Evolutionary conservation across 129 eudicot genomes (phyloP).

Genomic region (Scalesia atractyloides): DNA sequence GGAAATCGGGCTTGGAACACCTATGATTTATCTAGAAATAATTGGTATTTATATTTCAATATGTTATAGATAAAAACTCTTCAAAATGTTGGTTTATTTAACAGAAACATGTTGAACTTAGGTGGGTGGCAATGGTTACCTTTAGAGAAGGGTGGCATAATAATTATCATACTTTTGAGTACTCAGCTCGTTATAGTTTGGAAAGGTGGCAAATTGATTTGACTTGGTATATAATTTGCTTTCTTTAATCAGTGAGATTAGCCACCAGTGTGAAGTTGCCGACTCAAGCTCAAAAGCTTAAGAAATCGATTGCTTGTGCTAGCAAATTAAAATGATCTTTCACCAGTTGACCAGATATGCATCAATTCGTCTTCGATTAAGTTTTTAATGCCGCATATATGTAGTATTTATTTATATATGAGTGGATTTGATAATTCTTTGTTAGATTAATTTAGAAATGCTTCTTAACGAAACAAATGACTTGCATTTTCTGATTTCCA

Average conservation of each 20-base stretch:
- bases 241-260: slow-evolving; percentile 62
- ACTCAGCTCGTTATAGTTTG: slow-evolving; percentile 80
- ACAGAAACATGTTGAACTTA: background rate
- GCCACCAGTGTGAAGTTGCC: slow-evolving; percentile 78
- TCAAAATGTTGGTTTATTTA: background rate
- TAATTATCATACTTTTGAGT: slow-evolving; percentile 79
- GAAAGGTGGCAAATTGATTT: slow-evolving; percentile 91
- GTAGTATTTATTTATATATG: no score
- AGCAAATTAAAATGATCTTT: slow-evolving; percentile 10
- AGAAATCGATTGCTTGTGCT: slow-evolving; percentile 30
- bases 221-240: slow-evolving; percentile 66
- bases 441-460: no score
- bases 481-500: no score
- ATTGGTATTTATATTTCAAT: slow-evolving; percentile 43
- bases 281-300: slow-evolving; percentile 47
- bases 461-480: no score
- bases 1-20: slow-evolving; percentile 75
- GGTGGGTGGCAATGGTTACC: slow-evolving; percentile 81
- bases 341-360: background rate
- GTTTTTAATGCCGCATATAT: background rate
- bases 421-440: no score
- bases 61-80: background rate
- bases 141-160: slow-evolving; percentile 93
- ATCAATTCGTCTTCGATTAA: background rate
- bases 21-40: slow-evolving; percentile 57